A percentile compares a stretch with the other conserved stretches of the same genome.
Conservation (phyloP, 1,284 basidiomycete species). For the Marasmius fiardii region DNA sequence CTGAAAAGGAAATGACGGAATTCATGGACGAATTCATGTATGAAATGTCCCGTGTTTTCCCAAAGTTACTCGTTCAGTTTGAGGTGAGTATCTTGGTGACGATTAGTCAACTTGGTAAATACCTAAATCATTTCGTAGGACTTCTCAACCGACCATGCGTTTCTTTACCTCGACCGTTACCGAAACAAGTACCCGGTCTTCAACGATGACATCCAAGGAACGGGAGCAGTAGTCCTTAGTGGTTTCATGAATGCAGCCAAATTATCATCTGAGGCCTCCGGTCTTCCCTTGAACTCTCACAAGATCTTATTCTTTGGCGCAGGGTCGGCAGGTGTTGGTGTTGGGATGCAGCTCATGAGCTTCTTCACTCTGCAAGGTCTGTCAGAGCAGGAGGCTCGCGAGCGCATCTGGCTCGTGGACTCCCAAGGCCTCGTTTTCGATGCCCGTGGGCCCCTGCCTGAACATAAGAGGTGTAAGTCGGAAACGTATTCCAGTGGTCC, state of each 20-base stretch:
- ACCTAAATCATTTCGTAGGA: conserved; percentile 41
- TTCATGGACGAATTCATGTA: conserved; percentile 96
- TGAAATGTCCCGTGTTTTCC: conserved; percentile 73
- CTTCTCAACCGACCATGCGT: conserved; percentile 86
- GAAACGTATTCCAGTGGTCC: conserved; percentile 3
- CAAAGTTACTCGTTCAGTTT: conserved; percentile 88
- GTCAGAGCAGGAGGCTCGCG: conserved; percentile 74
- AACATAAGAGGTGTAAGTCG: conserved; percentile 76
- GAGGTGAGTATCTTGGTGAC: conserved; percentile 47
- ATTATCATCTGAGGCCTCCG: conserved; percentile 70
- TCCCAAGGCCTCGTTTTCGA: conserved; percentile 84
- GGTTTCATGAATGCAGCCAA: conserved; percentile 90
- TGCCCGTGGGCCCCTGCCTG: conserved; percentile 67
- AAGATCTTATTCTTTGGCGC: conserved; percentile 91
- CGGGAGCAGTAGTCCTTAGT: conserved; percentile 88
- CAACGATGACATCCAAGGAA: conserved; percentile 91
- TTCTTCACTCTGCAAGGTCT: conserved; percentile 85
- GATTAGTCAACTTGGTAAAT: conserved; percentile 4
- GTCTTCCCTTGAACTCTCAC: conserved; percentile 69
- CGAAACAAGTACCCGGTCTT: conserved; percentile 58
- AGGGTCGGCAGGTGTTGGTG: conserved; percentile 87
- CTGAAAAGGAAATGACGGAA: conserved; percentile 63
- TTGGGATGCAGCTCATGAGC: conserved; percentile 84
- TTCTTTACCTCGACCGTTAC: conserved; percentile 68
- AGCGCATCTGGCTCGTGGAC: conserved; percentile 82